These are phyloP conservation scores for Phytophthora pinifolia DNA, from an alignment of 352 stramenopile genomes.

Conservation along the genomic window DNA sequence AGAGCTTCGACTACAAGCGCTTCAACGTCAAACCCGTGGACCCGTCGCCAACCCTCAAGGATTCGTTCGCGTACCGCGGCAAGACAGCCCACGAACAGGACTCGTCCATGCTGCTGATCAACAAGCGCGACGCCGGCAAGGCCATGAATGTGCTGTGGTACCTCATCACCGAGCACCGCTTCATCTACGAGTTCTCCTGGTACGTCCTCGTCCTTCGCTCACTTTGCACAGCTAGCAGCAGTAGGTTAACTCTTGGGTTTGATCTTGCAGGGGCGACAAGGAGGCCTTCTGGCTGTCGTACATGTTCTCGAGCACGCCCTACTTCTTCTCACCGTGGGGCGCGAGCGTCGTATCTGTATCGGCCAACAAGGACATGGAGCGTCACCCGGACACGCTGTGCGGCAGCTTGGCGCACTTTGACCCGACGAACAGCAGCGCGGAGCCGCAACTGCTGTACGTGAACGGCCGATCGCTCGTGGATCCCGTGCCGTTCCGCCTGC, in stretches of 20 bases:
- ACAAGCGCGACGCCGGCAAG: conserved; percentile 48
- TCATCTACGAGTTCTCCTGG: conserved; percentile 65
- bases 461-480: conserved; percentile 47
- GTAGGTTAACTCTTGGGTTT: conserved; percentile 5
- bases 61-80: conserved; percentile 43
- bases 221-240: background rate
- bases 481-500: conserved; percentile 36
- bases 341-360: conserved; percentile 48
- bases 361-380: conserved; percentile 53
- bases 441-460: conserved; percentile 40
- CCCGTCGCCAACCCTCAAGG: conserved; percentile 33
- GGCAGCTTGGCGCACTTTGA: conserved; percentile 69
- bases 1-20: conserved; percentile 54
- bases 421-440: conserved; percentile 25
- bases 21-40: conserved; percentile 33
- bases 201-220: background rate
- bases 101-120: conserved; percentile 69
- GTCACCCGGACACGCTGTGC: conserved; percentile 61
- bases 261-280: conserved; percentile 47
- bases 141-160: conserved; percentile 68
- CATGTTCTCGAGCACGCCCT: conserved; percentile 48
- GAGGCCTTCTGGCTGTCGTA: conserved; percentile 78
- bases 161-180: conserved; percentile 65
- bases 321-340: conserved; percentile 70
- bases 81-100: conserved; percentile 67